phyloP scores from a whole-genome alignment of 371 early-diverging fungal genomes.

The Conidiobolus coronatus region DNA sequence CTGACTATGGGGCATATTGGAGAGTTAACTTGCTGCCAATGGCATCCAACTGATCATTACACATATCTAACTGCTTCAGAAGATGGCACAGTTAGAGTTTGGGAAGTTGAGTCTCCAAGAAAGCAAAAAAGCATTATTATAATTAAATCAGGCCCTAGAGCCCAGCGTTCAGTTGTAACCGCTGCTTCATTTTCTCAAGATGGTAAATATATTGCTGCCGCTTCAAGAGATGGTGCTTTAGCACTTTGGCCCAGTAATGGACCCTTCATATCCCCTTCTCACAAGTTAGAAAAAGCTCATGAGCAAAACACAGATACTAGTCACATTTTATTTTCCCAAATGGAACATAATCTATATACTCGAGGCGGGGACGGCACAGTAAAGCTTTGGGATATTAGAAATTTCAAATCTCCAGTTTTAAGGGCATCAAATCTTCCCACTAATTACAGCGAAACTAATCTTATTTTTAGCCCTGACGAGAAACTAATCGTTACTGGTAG shows the following conservation, averaged over 20 bases:
- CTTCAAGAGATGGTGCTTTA: slow-evolving; percentile 33
- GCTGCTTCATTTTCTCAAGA: slow-evolving; percentile 37
- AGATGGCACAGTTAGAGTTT: slow-evolving; percentile 68
- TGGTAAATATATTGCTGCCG: slow-evolving; percentile 36
- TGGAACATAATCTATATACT: slow-evolving; percentile 35
- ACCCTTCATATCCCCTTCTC: slow-evolving; percentile 19
- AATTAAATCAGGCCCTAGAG: slow-evolving; percentile 47
- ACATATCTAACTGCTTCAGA: slow-evolving; percentile 54
- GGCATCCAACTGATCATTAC: slow-evolving; percentile 53
- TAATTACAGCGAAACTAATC: slow-evolving; percentile 56
- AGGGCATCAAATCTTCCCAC: slow-evolving; percentile 28
- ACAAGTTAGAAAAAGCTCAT: slow-evolving; percentile 44
- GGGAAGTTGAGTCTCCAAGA: slow-evolving; percentile 55
- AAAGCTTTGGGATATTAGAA: slow-evolving; percentile 81
- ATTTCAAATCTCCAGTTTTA: slow-evolving; percentile 34
- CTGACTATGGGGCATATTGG: slow-evolving; percentile 75
- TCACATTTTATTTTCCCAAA: slow-evolving; percentile 35
- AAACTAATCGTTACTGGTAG: slow-evolving; percentile 36
- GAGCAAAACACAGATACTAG: slow-evolving; percentile 38
- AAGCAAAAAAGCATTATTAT: slow-evolving; percentile 55
- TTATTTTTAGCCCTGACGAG: slow-evolving; percentile 75
- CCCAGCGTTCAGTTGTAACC: slow-evolving; percentile 40
- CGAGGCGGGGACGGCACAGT: slow-evolving; percentile 70
- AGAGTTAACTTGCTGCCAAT: slow-evolving; percentile 46
- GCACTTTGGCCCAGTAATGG: slow-evolving; percentile 33